Evolutionary conservation across 768 basidiomycete genomes (phyloP).

Genomic region (Daedaleopsis sinensis): DNA sequence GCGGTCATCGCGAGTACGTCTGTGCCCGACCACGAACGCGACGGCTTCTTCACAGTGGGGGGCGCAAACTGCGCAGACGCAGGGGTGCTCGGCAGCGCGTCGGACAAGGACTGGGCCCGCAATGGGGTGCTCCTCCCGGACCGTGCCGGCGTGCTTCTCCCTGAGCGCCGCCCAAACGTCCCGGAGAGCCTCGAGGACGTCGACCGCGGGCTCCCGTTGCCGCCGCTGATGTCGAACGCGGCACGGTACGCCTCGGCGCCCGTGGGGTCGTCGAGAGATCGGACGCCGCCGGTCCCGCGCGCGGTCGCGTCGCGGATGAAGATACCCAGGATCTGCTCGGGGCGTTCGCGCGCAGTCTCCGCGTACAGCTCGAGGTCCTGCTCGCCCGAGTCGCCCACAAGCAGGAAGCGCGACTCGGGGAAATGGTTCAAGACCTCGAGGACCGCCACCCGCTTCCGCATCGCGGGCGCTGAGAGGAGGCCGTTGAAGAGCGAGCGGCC

Average conservation of each 20-base stretch:
- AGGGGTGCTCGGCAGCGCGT: slow-evolving; percentile 6
- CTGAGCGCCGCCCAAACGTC: slow-evolving; percentile 6
- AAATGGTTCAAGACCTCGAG: slow-evolving; percentile 79
- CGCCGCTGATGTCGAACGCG: neutral
- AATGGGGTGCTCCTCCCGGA: slow-evolving; percentile 11
- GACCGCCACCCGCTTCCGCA: slow-evolving; percentile 80
- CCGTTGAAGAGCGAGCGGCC: slow-evolving; percentile 83
- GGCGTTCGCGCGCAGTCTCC: slow-evolving; percentile 68
- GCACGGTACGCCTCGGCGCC: slow-evolving; percentile 37
- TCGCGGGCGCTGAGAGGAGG: slow-evolving; percentile 79
- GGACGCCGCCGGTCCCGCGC: slow-evolving; percentile 36
- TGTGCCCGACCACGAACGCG: slow-evolving; percentile 19
- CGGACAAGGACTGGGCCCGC: slow-evolving; percentile 15
- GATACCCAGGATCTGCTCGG: slow-evolving; percentile 72
- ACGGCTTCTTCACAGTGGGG: slow-evolving; percentile 1
- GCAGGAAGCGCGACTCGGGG: slow-evolving; percentile 73
- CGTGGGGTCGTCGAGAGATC: slow-evolving; percentile 63
- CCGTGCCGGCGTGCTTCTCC: slow-evolving; percentile 10
- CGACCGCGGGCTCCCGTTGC: neutral
- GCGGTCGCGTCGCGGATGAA: slow-evolving; percentile 79
- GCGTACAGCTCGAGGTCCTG: slow-evolving; percentile 94
- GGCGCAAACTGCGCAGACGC: no score
- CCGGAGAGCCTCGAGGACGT: neutral
- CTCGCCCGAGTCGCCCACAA: slow-evolving; percentile 92
- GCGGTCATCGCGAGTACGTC: neutral